Percentiles rank a stretch among this genome's conserved stretches.
These are phyloP conservation scores for Colletotrichum gigasporum DNA, from an alignment of 2,329 filamentous ascomycete species.

Conservation along the genomic window DNA sequence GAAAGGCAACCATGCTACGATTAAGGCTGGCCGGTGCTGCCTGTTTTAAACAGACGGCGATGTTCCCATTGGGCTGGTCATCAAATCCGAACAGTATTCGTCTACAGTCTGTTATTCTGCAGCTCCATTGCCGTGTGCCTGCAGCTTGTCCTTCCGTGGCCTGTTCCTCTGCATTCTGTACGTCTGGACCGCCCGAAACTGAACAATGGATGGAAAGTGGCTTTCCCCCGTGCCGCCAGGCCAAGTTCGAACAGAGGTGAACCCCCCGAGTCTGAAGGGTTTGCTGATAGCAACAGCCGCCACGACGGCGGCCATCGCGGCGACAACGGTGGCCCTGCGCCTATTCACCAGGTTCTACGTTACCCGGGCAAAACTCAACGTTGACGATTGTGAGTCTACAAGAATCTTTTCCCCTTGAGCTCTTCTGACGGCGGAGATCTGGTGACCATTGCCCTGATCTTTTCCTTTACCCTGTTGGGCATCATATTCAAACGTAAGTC, in stretches of 20 bases:
- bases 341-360: slow-evolving; percentile 41
- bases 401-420: background rate
- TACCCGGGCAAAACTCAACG: slow-evolving; percentile 37
- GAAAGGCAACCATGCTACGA: background rate
- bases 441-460: slow-evolving; percentile 36
- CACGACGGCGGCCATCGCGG: slow-evolving; percentile 36
- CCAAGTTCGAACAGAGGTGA: slow-evolving; percentile 34
- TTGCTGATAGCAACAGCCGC: slow-evolving; percentile 36
- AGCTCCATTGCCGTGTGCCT: too few relatives aligned
- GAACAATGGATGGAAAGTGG: background rate
- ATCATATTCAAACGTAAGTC: slow-evolving; percentile 37
- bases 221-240: slow-evolving; percentile 32
- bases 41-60: background rate
- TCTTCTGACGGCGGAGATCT: slow-evolving; percentile 13
- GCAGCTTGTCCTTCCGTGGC: background rate
- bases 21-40: too few relatives aligned
- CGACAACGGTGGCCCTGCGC: slow-evolving; percentile 36
- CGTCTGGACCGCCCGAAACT: background rate
- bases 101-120: too few relatives aligned
- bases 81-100: background rate
- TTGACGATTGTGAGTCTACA: slow-evolving; percentile 39
- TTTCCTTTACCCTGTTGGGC: slow-evolving; percentile 37
- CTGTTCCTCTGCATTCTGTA: too few relatives aligned
- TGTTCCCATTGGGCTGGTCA: background rate
- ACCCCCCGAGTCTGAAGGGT: slow-evolving; percentile 30